Percentiles rank a stretch among this genome's conserved stretches.
phyloP scores from a whole-genome alignment of 164 flowering plant genomes.

The Kalanchoe fedtschenkoi region DNA sequence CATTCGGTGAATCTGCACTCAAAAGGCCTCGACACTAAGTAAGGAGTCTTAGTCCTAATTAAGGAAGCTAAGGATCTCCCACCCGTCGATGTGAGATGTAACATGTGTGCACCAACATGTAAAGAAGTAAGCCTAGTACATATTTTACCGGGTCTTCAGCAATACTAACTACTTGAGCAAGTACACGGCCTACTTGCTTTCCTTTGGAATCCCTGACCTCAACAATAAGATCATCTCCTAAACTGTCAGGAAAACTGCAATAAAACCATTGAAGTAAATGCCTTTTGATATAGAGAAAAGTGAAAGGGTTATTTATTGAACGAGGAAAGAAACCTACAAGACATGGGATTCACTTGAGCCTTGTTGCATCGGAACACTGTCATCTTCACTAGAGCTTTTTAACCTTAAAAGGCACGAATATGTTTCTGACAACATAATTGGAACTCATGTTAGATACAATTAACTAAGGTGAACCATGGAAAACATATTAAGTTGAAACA shows the following conservation, averaged over 20 bases:
- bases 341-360: conserved; percentile 91
- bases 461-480: background rate
- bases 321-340: conserved; percentile 50
- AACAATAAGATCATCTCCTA: conserved; percentile 78
- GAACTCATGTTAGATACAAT: background rate
- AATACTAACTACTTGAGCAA: conserved; percentile 76
- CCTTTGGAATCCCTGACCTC: conserved; percentile 84
- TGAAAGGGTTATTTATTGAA: background rate
- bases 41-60: no score
- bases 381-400: conserved; percentile 73
- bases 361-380: conserved; percentile 67
- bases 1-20: no score
- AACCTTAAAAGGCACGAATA: conserved; percentile 62
- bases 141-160: conserved; percentile 68
- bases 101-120: background rate
- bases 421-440: conserved; percentile 37
- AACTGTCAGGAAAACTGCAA: conserved; percentile 84
- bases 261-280: background rate
- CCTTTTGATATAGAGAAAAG: background rate
- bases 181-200: conserved; percentile 67
- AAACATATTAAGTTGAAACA: background rate
- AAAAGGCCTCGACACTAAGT: no score
- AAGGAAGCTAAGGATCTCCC: no score
- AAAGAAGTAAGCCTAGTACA: background rate
- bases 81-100: no score